Evolutionary conservation across 176 grass and related monocot genomes (phyloP), one percentile per base, ranked within the genome.

Genomic region (Juncus effusus): DNA sequence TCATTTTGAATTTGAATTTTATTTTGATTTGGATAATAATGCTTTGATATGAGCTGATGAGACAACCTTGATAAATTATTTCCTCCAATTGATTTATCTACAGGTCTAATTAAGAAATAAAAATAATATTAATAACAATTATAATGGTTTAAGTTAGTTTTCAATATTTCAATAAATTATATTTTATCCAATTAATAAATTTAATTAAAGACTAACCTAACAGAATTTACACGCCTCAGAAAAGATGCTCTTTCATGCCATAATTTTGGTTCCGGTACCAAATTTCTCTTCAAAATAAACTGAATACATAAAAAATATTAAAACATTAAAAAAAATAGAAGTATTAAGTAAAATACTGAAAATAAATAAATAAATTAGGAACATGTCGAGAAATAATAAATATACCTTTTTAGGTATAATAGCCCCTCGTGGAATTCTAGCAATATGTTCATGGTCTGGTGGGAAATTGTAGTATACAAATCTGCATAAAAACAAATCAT

Each of bases 381-480:
- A 28, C 19, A 28, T 28, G 19, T 28, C 19, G 19, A 28, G 19
- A 64, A 40, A 11, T 47, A 40, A 13, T 40, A n/a, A 36, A 40
- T 13, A 54, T 77, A 82, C 80, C 74, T 82, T 77, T 39, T 70
- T 14, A 13, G 74, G 80, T 56, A 82, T 65, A 14, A 8, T 66
- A 42, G 51, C 60, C 50, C 80, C 80, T 59, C 40, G 16, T 72
- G 74, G 66, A 62, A 77, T 7, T 60, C 54, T 77, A 37, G 80
- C n/a, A 13, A 82, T 82, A 45, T 82, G 80, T 39, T 37, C 56
- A 53, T 77, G 80, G 7, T 51, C 14, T 39, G 65, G 67, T 64
- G 80, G 80, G 40, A 40, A 58, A 64, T 72, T 82, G 60, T 77
- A 77, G 60, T 82, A 77, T 13, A 66, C 74, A 72, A 63, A 65